Conservation (phyloP, 345 rosid genomes). For the Trapa incisa region DNA sequence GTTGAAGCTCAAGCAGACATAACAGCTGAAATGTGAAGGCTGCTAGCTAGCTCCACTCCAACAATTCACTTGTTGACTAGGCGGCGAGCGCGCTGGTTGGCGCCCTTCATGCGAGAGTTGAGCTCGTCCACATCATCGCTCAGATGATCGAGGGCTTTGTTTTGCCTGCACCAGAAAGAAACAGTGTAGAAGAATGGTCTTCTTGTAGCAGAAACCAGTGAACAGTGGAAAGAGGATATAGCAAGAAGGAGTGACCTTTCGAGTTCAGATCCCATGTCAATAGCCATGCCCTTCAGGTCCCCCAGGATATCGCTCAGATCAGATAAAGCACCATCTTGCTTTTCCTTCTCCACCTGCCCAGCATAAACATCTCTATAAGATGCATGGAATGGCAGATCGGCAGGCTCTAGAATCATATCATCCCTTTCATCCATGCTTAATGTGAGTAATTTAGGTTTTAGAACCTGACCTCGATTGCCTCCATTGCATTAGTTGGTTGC, state of each 20-base stretch:
- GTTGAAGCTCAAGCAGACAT: neutral
- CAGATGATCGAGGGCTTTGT: conserved; percentile 71
- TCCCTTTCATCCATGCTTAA: neutral
- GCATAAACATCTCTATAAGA: neutral
- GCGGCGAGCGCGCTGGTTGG: conserved; percentile 71
- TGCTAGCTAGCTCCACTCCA: neutral
- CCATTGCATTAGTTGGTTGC: conserved; percentile 45
- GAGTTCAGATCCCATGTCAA: conserved; percentile 84
- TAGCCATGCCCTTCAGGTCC: conserved; percentile 84
- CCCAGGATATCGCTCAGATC: conserved; percentile 75
- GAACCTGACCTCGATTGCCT: conserved; percentile 48
- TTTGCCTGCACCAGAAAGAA: conserved; percentile 49
- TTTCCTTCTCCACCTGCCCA: conserved; percentile 58
- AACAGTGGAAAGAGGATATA: neutral
- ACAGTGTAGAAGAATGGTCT: neutral
- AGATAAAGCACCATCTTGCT: conserved; percentile 78
- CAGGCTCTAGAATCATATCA: neutral
- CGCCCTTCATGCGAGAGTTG: conserved; percentile 68
- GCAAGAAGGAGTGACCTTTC: conserved; percentile 35
- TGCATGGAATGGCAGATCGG: neutral
- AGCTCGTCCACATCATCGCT: conserved; percentile 68
- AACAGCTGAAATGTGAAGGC: neutral
- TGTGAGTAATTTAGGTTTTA: neutral
- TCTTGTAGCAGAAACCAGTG: neutral
- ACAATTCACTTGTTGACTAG: conserved; percentile 52